phyloP scores from a whole-genome alignment of 192 early-diverging fungal genomes.

The Backusella psychrophila region DNA sequence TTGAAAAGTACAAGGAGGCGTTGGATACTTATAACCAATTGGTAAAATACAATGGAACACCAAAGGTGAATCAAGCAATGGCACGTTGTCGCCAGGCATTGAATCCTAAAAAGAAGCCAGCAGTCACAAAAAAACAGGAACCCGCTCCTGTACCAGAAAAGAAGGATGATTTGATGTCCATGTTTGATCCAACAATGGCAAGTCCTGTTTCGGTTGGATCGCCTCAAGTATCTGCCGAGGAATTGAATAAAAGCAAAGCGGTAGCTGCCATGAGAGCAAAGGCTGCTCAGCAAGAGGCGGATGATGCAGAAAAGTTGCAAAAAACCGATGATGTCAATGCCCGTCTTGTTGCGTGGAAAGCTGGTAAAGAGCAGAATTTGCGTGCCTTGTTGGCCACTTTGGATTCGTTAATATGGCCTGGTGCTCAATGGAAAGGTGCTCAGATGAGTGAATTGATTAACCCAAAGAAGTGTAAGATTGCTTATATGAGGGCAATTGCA shows the following conservation, averaged over 20 bases:
- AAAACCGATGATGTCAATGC: conserved; percentile 80
- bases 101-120: background rate
- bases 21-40: conserved; percentile 54
- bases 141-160: conserved; percentile 20
- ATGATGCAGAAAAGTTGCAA: conserved; percentile 74
- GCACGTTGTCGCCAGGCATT: conserved; percentile 50
- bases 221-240: background rate
- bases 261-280: conserved; percentile 76
- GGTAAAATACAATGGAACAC: conserved; percentile 34
- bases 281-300: conserved; percentile 64
- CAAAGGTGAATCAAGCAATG: conserved; percentile 40
- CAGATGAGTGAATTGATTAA: conserved; percentile 85
- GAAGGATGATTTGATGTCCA: background rate
- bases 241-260: conserved; percentile 33
- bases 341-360: conserved; percentile 72
- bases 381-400: conserved; percentile 84
- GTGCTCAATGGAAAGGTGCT: conserved; percentile 69
- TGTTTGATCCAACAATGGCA: conserved; percentile 9
- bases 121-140: background rate
- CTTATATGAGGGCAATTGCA: conserved; percentile 89
- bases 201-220: conserved; percentile 3
- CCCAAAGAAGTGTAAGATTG: conserved; percentile 84
- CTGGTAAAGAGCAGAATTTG: conserved; percentile 89
- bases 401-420: conserved; percentile 75
- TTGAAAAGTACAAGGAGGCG: conserved; percentile 81